These are phyloP conservation scores for Pilatotrama ljubarskyi DNA, from an alignment of 768 basidiomycete genomes.

Conservation along the genomic window DNA sequence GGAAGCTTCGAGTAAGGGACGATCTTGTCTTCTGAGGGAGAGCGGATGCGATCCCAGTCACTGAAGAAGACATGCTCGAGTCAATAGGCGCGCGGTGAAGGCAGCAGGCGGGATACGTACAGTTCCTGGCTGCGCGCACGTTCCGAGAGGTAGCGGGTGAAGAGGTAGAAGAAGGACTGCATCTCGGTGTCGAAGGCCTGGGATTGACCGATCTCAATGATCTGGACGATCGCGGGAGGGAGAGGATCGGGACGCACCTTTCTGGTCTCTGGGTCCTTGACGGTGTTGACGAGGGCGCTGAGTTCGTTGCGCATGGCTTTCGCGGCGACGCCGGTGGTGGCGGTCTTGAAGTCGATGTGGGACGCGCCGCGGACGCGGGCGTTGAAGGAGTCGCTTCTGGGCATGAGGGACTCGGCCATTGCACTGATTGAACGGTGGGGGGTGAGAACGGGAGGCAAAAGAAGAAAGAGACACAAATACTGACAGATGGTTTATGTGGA, in stretches of 20 bases:
- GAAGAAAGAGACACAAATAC: conserved; percentile 18
- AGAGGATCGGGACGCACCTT: conserved; percentile 53
- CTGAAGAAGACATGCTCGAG: conserved; percentile 11
- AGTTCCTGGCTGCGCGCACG: conserved; percentile 67
- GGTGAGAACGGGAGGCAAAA: conserved; percentile 20
- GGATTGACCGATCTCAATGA: conserved; percentile 12
- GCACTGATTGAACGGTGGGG: conserved; percentile 37
- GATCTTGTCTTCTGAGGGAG: conserved; percentile 84
- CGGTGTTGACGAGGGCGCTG: conserved; percentile 85
- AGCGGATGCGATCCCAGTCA: conserved; percentile 59
- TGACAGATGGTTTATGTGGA: conserved; percentile 49
- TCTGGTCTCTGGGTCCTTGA: conserved; percentile 76
- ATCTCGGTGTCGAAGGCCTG: conserved; percentile 94
- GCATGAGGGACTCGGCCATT: conserved; percentile 50
- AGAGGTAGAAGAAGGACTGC: conserved; percentile 94
- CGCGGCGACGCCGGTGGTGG: conserved; percentile 65
- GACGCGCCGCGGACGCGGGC: conserved; percentile 74
- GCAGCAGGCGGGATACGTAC: conserved; percentile 45
- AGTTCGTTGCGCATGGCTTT: conserved; percentile 99
- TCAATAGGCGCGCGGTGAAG: not conserved
- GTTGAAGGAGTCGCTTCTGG: conserved; percentile 66
- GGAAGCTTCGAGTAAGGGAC: conserved; percentile 78
- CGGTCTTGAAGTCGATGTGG: conserved; percentile 97
- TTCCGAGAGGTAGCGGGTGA: conserved; percentile 81
- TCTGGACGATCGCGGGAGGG: not conserved